Percentiles rank a stretch among this genome's conserved stretches.
Evolutionary conservation across 1,139 yeast species (phyloP).

Genomic region (Zygosaccharomyces sapae): DNA sequence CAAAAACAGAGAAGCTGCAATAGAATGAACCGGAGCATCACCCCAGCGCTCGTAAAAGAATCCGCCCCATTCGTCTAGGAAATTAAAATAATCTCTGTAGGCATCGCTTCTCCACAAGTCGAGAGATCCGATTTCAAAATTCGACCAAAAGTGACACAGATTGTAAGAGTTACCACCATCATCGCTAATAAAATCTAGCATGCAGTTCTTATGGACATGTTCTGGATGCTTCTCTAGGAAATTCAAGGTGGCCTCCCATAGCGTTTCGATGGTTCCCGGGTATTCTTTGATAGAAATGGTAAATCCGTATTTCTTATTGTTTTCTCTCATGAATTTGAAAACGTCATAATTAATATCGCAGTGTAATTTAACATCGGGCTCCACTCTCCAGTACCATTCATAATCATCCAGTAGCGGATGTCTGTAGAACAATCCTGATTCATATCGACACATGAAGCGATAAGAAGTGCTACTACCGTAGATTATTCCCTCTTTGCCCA

Average conservation of each 20-base stretch:
- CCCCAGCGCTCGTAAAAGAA: constrained; percentile 97
- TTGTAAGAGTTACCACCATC: constrained; percentile 68
- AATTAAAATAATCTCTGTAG: constrained; percentile 64
- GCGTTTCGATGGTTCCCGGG: constrained; percentile 51
- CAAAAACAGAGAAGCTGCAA: constrained; percentile 71
- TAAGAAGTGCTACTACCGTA: constrained; percentile 61
- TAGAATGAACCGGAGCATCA: constrained; percentile 88
- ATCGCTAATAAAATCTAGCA: constrained; percentile 65
- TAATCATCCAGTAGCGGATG: constrained; percentile 53
- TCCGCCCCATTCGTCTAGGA: constrained; percentile 73
- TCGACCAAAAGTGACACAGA: constrained; percentile 89
- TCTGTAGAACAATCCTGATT: constrained; percentile 68
- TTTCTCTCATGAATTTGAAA: constrained; percentile 60
- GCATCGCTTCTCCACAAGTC: constrained; percentile 70
- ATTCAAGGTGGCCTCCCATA: constrained; percentile 56
- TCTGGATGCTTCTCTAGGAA: constrained; percentile 50
- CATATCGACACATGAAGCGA: constrained; percentile 73
- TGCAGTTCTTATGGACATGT: constrained; percentile 44
- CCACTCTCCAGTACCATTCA: constrained; percentile 77
- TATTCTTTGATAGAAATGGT: constrained; percentile 63
- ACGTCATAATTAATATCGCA: constrained; percentile 68
- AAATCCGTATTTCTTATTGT: constrained; percentile 58
- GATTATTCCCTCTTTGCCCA: constrained; percentile 48
- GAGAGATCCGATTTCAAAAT: constrained; percentile 78
- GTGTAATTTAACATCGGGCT: constrained; percentile 57